Conservation (phyloP, 768 basidiomycete species). For the Serendipita sp. region DNA sequence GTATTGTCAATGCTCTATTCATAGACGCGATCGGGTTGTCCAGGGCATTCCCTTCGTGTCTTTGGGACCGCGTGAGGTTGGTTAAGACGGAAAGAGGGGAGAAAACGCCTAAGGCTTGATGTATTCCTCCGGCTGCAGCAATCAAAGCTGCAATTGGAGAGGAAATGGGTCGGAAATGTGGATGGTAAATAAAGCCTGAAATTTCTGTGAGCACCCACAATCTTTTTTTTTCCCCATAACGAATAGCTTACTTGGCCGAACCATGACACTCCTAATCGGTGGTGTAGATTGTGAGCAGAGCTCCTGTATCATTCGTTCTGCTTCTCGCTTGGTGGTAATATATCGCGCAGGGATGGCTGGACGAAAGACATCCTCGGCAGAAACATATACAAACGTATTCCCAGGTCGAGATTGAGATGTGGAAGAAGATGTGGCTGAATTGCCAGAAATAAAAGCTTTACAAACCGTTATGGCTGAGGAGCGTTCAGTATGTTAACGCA, state of each 20-base stretch:
- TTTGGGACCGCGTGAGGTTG: slow-evolving; percentile 14
- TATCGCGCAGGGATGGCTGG: slow-evolving; percentile 76
- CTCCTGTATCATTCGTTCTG: slow-evolving; percentile 52
- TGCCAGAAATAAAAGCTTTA: slow-evolving; percentile 43
- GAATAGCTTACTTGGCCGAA: slow-evolving; percentile 66
- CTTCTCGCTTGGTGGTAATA: slow-evolving; percentile 86
- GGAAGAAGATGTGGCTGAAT: slow-evolving; percentile 2
- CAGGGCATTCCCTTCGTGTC: neutral
- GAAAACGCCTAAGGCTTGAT: slow-evolving; percentile 13
- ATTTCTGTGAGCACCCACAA: slow-evolving; percentile 4
- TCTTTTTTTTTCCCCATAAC: neutral
- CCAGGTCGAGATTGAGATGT: neutral
- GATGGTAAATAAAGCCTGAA: slow-evolving; percentile 87
- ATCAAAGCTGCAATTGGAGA: slow-evolving; percentile 59
- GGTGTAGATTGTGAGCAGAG: slow-evolving; percentile 29
- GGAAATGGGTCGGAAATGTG: slow-evolving; percentile 79
- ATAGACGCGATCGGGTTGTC: slow-evolving; percentile 40
- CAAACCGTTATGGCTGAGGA: slow-evolving; percentile 55
- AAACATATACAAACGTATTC: slow-evolving; percentile 71
- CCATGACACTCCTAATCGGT: slow-evolving; percentile 55
- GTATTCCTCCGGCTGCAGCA: slow-evolving; percentile 9
- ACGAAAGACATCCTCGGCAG: slow-evolving; percentile 85
- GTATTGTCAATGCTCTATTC: slow-evolving; percentile 66
- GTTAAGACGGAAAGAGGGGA: neutral
- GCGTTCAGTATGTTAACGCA: slow-evolving; percentile 7